Evolutionary conservation across 2,329 filamentous ascomycete genomes (phyloP), one percentile per base, ranked within the genome.

Genomic region (Alternaria sp.): DNA sequence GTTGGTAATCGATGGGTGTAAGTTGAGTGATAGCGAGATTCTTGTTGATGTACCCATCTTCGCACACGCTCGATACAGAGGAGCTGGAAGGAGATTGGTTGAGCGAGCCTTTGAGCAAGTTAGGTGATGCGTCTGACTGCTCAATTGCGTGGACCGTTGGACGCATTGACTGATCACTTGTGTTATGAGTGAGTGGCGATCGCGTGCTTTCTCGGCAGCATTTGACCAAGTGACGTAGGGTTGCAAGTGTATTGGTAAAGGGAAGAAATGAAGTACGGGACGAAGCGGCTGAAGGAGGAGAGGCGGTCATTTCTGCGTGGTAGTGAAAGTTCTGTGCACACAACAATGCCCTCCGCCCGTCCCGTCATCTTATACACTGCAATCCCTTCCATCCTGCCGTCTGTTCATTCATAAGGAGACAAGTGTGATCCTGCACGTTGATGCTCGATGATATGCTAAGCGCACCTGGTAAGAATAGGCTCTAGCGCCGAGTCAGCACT

Each of bases 401-500:
- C 30, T 36, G 9, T 30, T 52, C 30, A 52, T 40, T 15, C 49
- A 40, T 12, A 52, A 23, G 13, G 19, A 40, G 28, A 17, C 28
- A 52, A 52, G 49, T 40, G 19, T 12, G 19, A 45, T 45, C 17
- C 49, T 52, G 49, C 19, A 40, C 19, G 49, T 52, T 52, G 28
- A 52, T 52, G 30, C 32, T 51, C 19, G 49, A 52, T 36, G n/a
- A 59, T 52, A 13, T 50, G 26, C 54, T 52, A 52, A 59, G 49
- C 43, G 28, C 15, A 49, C 30, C 28, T 59, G 36, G 45, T 59
- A 19, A 28, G 12, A n/a, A 59, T 45, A 45, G 25, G 47, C 49
- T 50, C 43, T 59, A 59, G 7, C 40, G 13, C 36, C 36, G 30
- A 54, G 59, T 58, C 54, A 58, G 59, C 55, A 52, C 55, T 52